These are phyloP conservation scores for Chenopodium suecicum DNA, from an alignment of 148 eudicot genomes.

Conservation along the genomic window DNA sequence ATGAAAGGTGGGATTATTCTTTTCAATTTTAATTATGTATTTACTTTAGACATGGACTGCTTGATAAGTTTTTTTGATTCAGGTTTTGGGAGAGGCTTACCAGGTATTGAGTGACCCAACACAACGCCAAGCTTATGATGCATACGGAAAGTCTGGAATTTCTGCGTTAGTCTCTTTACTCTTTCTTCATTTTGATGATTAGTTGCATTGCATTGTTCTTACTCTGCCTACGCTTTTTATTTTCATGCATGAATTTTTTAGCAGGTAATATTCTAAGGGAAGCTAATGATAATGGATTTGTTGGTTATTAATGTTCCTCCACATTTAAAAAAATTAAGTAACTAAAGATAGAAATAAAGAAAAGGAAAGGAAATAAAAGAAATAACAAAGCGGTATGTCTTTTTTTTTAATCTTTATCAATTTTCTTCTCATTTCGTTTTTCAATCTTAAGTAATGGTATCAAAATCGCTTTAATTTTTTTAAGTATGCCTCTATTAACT, in stretches of 20 bases:
- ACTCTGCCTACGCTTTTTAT: background rate
- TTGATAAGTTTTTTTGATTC: slow-evolving; percentile 13
- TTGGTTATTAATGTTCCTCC: too few species aligned
- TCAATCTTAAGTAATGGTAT: too few species aligned
- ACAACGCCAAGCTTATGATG: slow-evolving; percentile 90
- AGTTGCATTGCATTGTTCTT: slow-evolving; percentile 4
- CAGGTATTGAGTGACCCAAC: slow-evolving; percentile 94
- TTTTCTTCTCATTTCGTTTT: too few species aligned
- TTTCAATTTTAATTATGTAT: background rate
- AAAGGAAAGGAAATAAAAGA: too few species aligned
- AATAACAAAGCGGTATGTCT: too few species aligned
- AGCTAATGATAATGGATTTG: background rate
- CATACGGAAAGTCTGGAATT: slow-evolving; percentile 91
- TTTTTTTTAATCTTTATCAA: too few species aligned
- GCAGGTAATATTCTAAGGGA: background rate
- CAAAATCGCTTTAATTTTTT: too few species aligned
- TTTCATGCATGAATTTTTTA: slow-evolving; percentile 9
- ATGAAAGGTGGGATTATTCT: too few species aligned
- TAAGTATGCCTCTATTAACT: too few species aligned
- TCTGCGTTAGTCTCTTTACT: slow-evolving; percentile 65
- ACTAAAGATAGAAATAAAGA: too few species aligned
- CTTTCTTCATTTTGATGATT: background rate
- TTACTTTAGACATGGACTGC: background rate
- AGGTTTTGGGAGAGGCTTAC: slow-evolving; percentile 97
- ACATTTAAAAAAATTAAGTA: too few species aligned